Evolutionary conservation across 2,329 filamentous ascomycete species (phyloP).

Genomic region (Domatiomyces globalis): DNA sequence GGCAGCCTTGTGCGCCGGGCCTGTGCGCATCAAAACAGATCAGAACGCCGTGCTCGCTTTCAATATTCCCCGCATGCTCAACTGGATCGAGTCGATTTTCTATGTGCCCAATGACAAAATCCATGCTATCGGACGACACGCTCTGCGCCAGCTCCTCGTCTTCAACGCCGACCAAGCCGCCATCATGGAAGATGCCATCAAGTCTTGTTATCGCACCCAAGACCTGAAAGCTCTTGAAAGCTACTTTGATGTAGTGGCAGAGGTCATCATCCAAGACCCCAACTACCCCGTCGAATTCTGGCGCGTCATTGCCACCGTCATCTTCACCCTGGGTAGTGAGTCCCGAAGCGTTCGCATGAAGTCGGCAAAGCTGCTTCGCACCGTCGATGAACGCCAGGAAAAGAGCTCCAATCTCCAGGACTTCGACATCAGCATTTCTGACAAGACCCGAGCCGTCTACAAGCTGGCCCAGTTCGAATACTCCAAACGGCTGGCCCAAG

Average conservation of each 20-base stretch:
- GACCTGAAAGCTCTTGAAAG: constrained; percentile 74
- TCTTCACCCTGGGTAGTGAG: constrained; percentile 88
- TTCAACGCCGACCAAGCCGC: constrained; percentile 81
- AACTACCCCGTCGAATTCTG: constrained; percentile 77
- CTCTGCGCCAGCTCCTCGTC: constrained; percentile 74
- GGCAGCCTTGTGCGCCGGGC: constrained; percentile 70
- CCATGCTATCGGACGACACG: constrained; percentile 76
- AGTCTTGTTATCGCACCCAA: constrained; percentile 76
- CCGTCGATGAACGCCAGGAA: constrained; percentile 67
- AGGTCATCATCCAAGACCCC: constrained; percentile 70
- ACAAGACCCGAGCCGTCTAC: constrained; percentile 96
- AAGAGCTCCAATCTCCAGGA: constrained; percentile 87
- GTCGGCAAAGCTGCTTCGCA: constrained; percentile 65
- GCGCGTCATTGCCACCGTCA: constrained; percentile 73
- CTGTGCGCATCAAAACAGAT: constrained; percentile 76
- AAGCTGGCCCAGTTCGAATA: constrained; percentile 96
- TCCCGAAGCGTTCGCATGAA: constrained; percentile 79
- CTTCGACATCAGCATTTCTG: constrained; percentile 94
- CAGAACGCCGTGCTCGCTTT: constrained; percentile 80
- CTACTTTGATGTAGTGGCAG: constrained; percentile 84
- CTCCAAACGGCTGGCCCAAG: constrained; percentile 74
- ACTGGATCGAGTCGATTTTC: constrained; percentile 93
- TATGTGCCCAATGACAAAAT: constrained; percentile 81
- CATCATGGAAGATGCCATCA: constrained; percentile 76
- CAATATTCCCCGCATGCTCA: constrained; percentile 79